phyloP scores from a whole-genome alignment of 306 rosid species.

The Hippophae rhamnoides region DNA sequence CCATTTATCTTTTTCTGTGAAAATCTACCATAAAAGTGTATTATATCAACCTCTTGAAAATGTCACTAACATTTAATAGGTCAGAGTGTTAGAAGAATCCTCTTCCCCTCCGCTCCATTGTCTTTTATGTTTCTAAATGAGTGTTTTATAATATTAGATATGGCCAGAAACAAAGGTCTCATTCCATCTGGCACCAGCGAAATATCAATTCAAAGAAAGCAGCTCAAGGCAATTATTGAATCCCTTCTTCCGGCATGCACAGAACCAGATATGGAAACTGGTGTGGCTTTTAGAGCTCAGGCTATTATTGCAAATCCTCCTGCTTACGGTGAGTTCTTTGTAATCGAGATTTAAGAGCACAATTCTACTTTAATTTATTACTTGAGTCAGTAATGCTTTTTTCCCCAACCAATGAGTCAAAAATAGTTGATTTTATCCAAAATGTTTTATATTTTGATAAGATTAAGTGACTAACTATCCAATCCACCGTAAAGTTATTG shows the following conservation, averaged over 20 bases:
- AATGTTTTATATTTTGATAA: neutral
- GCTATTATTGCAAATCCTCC: slow-evolving; percentile 98
- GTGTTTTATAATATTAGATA: slow-evolving; percentile 39
- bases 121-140: slow-evolving; percentile 20
- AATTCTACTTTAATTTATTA: slow-evolving; percentile 22
- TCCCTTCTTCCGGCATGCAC: slow-evolving; percentile 98
- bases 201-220: slow-evolving; percentile 71
- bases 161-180: slow-evolving; percentile 94
- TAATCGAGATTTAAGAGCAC: slow-evolving; percentile 14
- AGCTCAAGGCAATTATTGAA: slow-evolving; percentile 68
- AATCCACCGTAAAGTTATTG: slow-evolving; percentile 2
- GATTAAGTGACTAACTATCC: neutral
- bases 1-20: too few relatives aligned
- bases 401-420: too few relatives aligned
- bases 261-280: slow-evolving; percentile 76
- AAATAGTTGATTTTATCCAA: too few relatives aligned
- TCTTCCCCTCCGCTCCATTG: neutral
- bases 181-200: slow-evolving; percentile 85
- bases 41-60: too few relatives aligned
- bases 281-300: slow-evolving; percentile 73
- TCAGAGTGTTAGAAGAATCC: neutral
- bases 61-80: neutral
- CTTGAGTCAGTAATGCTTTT: neutral
- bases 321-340: slow-evolving; percentile 74
- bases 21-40: too few relatives aligned